Evolutionary conservation across 257 asterid genomes (phyloP).

Genomic region (Solanum bulbocastanum): DNA sequence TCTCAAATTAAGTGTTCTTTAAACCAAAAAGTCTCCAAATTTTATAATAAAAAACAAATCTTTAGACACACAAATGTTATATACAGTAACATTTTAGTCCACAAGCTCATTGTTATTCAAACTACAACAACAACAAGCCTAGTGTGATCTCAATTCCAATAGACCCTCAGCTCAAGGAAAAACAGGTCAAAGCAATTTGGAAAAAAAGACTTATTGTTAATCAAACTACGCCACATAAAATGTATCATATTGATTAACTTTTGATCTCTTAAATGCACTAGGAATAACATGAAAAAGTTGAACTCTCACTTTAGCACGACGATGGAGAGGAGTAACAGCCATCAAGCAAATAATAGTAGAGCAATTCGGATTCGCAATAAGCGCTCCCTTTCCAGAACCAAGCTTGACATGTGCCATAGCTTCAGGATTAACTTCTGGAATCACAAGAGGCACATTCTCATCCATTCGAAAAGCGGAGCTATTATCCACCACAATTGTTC

Average conservation of each 20-base stretch:
- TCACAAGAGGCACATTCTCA: constrained; percentile 74
- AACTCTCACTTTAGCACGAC: constrained; percentile 53
- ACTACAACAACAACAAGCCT: neutral
- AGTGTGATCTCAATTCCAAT: neutral
- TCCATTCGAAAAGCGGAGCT: constrained; percentile 97
- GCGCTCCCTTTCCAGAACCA: constrained; percentile 58
- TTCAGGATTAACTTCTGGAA: constrained; percentile 92
- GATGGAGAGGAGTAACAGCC: constrained; percentile 96
- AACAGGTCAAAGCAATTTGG: neutral
- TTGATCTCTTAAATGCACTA: neutral
- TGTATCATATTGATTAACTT: neutral
- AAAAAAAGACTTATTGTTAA: neutral
- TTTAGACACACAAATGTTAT: neutral
- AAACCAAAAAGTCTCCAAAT: neutral
- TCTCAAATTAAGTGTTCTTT: neutral
- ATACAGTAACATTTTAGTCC: neutral
- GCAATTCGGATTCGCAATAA: constrained; percentile 91
- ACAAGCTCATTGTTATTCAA: neutral
- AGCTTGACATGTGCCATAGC: constrained; percentile 75
- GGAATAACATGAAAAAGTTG: neutral
- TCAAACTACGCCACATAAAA: neutral
- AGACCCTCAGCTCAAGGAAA: neutral
- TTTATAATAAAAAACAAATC: neutral
- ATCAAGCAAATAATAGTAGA: constrained; percentile 85
- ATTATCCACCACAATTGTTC: constrained; percentile 82